Percentiles rank a stretch among this genome's conserved stretches.
Conservation (phyloP, 2,329 filamentous ascomycete species). For the Arthrobotrys entomopaga region DNA sequence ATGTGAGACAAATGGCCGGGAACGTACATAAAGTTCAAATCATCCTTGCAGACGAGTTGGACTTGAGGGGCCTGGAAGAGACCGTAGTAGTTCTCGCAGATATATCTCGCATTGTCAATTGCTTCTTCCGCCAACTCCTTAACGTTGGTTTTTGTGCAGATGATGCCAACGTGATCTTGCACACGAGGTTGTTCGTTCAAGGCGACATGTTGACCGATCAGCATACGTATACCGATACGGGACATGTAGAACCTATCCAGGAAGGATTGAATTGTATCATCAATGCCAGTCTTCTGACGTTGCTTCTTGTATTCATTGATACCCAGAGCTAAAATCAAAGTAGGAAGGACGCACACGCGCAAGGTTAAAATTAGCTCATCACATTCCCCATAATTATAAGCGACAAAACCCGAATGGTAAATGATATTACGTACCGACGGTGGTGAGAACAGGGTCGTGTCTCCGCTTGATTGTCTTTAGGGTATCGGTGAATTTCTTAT, state of each 20-base stretch:
- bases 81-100: slow-evolving; percentile 98
- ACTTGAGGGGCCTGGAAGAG: slow-evolving; percentile 96
- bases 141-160: slow-evolving; percentile 98
- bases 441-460: slow-evolving; percentile 97
- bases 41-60: slow-evolving; percentile 92
- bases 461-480: slow-evolving; percentile 93
- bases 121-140: slow-evolving; percentile 93
- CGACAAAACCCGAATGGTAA: slow-evolving; percentile 7
- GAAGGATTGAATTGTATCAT: slow-evolving; percentile 96
- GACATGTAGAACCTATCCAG: slow-evolving; percentile 99
- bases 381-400: slow-evolving; percentile 5
- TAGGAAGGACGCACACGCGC: too few species aligned
- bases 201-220: slow-evolving; percentile 98
- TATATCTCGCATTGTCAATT: slow-evolving; percentile 98
- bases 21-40: slow-evolving; percentile 99
- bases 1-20: slow-evolving; percentile 98
- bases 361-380: slow-evolving; percentile 18
- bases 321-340: slow-evolving; percentile 74
- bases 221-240: slow-evolving; percentile 97
- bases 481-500: slow-evolving; percentile 86
- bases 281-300: slow-evolving; percentile 96
- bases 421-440: slow-evolving; percentile 68
- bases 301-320: slow-evolving; percentile 98
- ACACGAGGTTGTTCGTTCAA: slow-evolving; percentile 91
- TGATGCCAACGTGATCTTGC: slow-evolving; percentile 95